Evolutionary conservation across 768 basidiomycete genomes (phyloP), one percentile per base, ranked within the genome.

Genomic region (Leucogyrophana mollusca): DNA sequence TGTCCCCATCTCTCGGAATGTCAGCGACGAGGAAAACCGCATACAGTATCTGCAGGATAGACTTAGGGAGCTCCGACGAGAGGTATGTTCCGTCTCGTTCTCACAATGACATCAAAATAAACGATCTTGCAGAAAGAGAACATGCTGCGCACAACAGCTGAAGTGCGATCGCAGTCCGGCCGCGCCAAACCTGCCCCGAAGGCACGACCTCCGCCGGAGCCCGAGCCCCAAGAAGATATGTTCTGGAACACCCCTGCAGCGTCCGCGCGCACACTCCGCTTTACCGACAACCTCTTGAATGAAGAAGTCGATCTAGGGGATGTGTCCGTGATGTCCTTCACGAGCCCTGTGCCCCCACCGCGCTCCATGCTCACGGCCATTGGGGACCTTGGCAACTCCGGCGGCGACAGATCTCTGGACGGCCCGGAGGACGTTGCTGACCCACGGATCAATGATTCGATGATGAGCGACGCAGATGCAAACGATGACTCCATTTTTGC

Each of bases 201-300:
- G 42, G 47, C 48, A 53, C 51, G 47, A 37, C 56, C 51, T 41
- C 52, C 56, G 39, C 56, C 55, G 17, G 52, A 13, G 22, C 40
- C 43, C 39, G 70, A 64, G 56, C 69, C 49, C 9, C 68, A 75
- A 21, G 83, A 85, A 58, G 76, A 80, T 30, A 72, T 70, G 34
- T 82, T 85, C 56, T 86, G 84, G 82, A 76, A 72, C 23, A 82
- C 83, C 1, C 81, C 83, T 6, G 68, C 64, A 27, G 74, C 74
- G 2, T 57, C 64, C 3, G 76, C 73, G 11, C 81, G 82, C 32
- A 79, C 78, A 0, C 68, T 88, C 11, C 78, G 76, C 42, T 87
- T 89, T 51, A 75, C 76, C 1, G 79, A 83, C 33, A 81, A 80
- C 48, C 69, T 81, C 11, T 67, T 81, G 58, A 77, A 87, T 51